Evolutionary conservation across 129 eudicot species (phyloP).

Genomic region (Chrysanthemum seticuspe): DNA sequence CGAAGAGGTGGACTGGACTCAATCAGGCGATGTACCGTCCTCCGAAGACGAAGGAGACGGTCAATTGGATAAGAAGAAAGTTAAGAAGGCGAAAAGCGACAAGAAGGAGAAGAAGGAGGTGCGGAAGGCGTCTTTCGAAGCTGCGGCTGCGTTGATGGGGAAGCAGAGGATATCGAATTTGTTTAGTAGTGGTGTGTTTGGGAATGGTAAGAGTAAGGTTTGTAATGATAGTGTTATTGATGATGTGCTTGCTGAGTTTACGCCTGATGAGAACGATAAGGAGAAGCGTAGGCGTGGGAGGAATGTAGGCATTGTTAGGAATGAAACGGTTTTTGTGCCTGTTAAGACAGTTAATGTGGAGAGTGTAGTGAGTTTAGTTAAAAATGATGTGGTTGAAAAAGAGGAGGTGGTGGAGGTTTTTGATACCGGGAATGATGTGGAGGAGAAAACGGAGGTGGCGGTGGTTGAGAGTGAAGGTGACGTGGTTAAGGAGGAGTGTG

Average conservation of each 20-base stretch:
- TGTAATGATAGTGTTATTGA: conserved; percentile 78
- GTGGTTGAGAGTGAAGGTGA: conserved; percentile 12
- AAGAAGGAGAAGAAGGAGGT: conserved; percentile 39
- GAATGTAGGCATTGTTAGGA: conserved; percentile 4
- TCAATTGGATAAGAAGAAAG: conserved; percentile 48
- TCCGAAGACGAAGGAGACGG: conserved; percentile 69
- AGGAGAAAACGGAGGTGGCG: conserved; percentile 23
- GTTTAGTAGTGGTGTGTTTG: conserved; percentile 76
- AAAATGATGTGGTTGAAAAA: conserved; percentile 24
- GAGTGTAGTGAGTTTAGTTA: conserved; percentile 18
- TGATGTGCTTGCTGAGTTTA: conserved; percentile 85
- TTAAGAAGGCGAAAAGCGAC: conserved; percentile 37
- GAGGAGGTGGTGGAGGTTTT: conserved; percentile 16
- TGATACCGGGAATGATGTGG: conserved; percentile 11
- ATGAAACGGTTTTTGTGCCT: not conserved
- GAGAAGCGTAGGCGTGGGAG: conserved; percentile 60
- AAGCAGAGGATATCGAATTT: conserved; percentile 69
- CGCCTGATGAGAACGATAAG: conserved; percentile 81
- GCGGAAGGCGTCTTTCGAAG: conserved; percentile 52
- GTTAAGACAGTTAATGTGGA: conserved; percentile 34
- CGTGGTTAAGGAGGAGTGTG: conserved; percentile 25
- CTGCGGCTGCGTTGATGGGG: conserved; percentile 92
- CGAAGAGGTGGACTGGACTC: conserved; percentile 76
- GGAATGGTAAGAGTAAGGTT: conserved; percentile 40
- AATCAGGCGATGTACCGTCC: conserved; percentile 46